Evolutionary conservation across 2,329 filamentous ascomycete genomes (phyloP).

Genomic region (Phyllosticta citribraziliensis): DNA sequence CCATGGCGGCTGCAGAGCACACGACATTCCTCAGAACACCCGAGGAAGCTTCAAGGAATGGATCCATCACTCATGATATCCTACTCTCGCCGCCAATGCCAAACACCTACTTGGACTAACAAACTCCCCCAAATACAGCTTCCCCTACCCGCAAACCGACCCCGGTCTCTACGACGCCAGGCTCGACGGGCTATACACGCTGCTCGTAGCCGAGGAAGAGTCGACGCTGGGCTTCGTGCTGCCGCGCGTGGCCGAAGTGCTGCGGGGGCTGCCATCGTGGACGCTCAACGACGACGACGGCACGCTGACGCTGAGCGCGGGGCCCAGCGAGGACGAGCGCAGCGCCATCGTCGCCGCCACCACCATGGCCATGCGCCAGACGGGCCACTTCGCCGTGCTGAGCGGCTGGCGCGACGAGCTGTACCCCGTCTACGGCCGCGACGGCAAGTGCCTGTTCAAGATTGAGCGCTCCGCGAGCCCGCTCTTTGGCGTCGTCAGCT

Average conservation of each 20-base stretch:
- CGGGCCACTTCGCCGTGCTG: conserved; percentile 63
- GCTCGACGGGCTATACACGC: conserved; percentile 46
- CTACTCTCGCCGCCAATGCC: background rate
- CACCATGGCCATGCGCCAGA: conserved; percentile 56
- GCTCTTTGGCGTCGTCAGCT: conserved; percentile 35
- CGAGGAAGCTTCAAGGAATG: too few relatives aligned
- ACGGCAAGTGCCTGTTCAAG: conserved; percentile 31
- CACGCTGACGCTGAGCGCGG: conserved; percentile 52
- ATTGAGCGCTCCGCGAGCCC: conserved; percentile 34
- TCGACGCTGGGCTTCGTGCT: conserved; percentile 50
- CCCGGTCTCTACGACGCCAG: conserved; percentile 46
- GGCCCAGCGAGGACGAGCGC: conserved; percentile 52
- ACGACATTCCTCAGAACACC: background rate
- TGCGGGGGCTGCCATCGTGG: conserved; percentile 50
- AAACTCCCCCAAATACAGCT: conserved; percentile 41
- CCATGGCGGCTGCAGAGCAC: background rate
- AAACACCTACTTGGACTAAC: background rate
- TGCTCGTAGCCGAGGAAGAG: conserved; percentile 58
- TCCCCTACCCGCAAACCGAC: conserved; percentile 61
- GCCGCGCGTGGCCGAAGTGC: conserved; percentile 49
- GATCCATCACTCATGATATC: too few relatives aligned
- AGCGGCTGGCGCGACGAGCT: conserved; percentile 33
- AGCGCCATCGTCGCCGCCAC: conserved; percentile 49
- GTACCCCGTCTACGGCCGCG: conserved; percentile 31
- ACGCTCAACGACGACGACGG: conserved; percentile 48